Percentiles rank a stretch among this genome's conserved stretches.
Evolutionary conservation across 139 green algal species (phyloP).

Genomic region (Pleodorina starrii): DNA sequence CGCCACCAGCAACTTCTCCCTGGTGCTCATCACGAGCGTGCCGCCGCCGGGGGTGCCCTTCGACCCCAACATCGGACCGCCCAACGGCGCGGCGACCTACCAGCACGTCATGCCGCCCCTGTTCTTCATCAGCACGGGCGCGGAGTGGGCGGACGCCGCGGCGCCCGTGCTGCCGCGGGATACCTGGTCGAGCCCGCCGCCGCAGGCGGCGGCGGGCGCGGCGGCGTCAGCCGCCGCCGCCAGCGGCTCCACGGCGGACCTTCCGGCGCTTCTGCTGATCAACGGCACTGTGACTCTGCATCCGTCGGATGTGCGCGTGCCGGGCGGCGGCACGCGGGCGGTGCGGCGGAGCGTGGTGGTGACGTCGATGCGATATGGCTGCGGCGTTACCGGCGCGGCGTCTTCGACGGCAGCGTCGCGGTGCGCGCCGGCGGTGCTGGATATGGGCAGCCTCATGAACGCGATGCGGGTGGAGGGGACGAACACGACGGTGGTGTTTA

Average conservation of each 20-base stretch:
- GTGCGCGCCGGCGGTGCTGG: neutral
- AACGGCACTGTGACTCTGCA: slow-evolving; percentile 24
- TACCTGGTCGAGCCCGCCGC: neutral
- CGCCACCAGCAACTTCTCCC: neutral
- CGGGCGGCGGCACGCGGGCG: slow-evolving; percentile 2
- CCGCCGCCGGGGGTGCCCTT: slow-evolving; percentile 16
- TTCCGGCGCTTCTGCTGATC: slow-evolving; percentile 23
- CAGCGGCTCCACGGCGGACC: neutral
- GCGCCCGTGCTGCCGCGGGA: slow-evolving; percentile 28
- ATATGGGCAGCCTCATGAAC: neutral
- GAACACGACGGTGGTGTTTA: slow-evolving; percentile 40
- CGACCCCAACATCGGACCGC: neutral
- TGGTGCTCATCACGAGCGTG: neutral
- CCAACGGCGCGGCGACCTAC: neutral
- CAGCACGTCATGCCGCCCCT: slow-evolving; percentile 28
- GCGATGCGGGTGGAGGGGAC: slow-evolving; percentile 7
- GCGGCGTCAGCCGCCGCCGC: neutral
- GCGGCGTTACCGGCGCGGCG: neutral
- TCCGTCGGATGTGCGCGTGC: neutral
- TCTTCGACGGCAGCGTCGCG: neutral
- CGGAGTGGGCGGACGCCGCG: neutral
- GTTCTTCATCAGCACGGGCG: neutral
- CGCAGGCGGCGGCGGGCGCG: neutral
- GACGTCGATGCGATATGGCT: slow-evolving; percentile 3
- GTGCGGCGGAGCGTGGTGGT: slow-evolving; percentile 26